Base-by-base conservation (phyloP, 2,329 filamentous ascomycete genomes). In the Venturia aucupariae region DNA sequence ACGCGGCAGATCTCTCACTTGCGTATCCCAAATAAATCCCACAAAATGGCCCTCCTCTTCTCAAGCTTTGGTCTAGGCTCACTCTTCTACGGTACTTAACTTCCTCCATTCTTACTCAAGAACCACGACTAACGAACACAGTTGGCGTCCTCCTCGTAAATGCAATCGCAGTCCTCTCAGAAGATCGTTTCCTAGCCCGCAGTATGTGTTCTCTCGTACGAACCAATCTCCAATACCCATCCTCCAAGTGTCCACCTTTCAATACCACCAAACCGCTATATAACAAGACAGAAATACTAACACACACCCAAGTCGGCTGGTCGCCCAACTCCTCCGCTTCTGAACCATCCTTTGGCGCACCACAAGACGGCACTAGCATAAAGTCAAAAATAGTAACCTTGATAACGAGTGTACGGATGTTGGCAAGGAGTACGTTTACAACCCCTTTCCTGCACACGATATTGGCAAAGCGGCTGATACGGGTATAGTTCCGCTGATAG, bases 141-240 rank as follows among this genome's bases (percentile, higher is more conserved):
- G 90, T 93, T 69, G 84, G 86, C 70, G 82, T 96, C 74, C 90
- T 97, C 72, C 84, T 97, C 74, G 87, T 94, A 78, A 99, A 99
- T 78, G 90, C 91, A 69, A 88, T 97, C 74, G 91, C 92, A 68
- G 86, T 97, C 73, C 88, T 97, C 68, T 96, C 91, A 71, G 92
- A 96, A 84, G 92, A 96, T 78, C 89, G 92, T 67, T 96, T 96
- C 77, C 89, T 96, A 69, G 89, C 88, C 65, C 86, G 90, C 77
- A 92, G 78, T 88, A 86, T 69, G 82, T 76, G 67, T 38, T 51
- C 41, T 7, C 1, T 54, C 24, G n/a, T 57, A 24, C 35, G 7
- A 1, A 38, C 35, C 35, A 57, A 39, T 17, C 32, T n/a, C 30
- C 24, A 61, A 55, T 6, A 17, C 7, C 42, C 22, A 60, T 24